Conservation (phyloP, 257 asterid genomes). For the Verbena officinalis region DNA sequence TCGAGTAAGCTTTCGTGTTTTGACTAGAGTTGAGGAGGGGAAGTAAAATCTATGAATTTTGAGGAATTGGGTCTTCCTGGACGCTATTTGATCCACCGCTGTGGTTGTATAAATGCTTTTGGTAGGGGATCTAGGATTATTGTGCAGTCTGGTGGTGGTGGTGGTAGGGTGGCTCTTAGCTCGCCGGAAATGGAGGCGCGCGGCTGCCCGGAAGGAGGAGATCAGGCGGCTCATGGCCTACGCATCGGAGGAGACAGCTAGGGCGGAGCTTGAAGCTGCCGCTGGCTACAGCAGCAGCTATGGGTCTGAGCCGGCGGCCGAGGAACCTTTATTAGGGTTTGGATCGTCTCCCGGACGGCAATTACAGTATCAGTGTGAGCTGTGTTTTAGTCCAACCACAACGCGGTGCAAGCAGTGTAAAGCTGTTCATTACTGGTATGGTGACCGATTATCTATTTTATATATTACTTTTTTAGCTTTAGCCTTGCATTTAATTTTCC, state of each 20-base stretch:
- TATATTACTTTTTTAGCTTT: conserved; percentile 9
- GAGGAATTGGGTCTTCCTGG: conserved; percentile 48
- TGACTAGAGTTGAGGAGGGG: conserved; percentile 16
- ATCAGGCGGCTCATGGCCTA: conserved; percentile 58
- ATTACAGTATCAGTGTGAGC: conserved; percentile 64
- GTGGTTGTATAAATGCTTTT: conserved; percentile 65
- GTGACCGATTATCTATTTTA: conserved; percentile 9
- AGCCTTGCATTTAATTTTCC: not conserved
- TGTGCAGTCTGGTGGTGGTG: conserved; percentile 45
- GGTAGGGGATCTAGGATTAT: conserved; percentile 63
- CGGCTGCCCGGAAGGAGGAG: conserved; percentile 66
- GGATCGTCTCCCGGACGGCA: conserved; percentile 33
- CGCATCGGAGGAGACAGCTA: conserved; percentile 71
- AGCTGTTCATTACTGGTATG: conserved; percentile 83
- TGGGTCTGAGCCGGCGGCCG: conserved; percentile 25
- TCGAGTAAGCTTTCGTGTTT: not conserved
- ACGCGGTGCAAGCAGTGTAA: conserved; percentile 78
- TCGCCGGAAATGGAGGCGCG: conserved; percentile 66
- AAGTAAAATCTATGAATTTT: conserved; percentile 31
- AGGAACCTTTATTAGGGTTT: conserved; percentile 13
- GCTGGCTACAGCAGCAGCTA: conserved; percentile 32
- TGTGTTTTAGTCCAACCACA: conserved; percentile 63
- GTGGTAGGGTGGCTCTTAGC: conserved; percentile 50
- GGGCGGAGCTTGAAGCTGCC: conserved; percentile 62
- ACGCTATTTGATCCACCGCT: conserved; percentile 35